Percentiles rank a stretch among this genome's conserved stretches.
phyloP scores from a whole-genome alignment of 768 basidiomycete species.

The Terana coerulea region DNA sequence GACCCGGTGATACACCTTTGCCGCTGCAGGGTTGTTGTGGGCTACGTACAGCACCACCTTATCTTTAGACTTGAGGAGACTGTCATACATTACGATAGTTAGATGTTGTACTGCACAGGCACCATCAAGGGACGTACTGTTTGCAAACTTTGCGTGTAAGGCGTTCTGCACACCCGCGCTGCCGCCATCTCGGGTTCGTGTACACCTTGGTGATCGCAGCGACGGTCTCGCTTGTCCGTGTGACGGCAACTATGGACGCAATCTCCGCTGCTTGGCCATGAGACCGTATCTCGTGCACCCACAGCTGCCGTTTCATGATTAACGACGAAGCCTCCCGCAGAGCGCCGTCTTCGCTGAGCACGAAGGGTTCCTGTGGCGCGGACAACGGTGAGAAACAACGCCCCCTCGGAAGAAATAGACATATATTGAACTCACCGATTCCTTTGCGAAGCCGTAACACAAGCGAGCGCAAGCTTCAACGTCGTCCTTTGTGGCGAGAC shows the following conservation, averaged over 20 bases:
- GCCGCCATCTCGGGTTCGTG: constrained; percentile 51
- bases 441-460: constrained; percentile 53
- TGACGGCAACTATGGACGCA: constrained; percentile 66
- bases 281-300: constrained; percentile 53
- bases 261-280: constrained; percentile 32
- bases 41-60: constrained; percentile 67
- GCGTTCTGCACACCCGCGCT: constrained; percentile 54
- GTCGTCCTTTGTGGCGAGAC: constrained; percentile 39
- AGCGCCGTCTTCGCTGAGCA: constrained; percentile 39
- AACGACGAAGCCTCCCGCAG: constrained; percentile 46
- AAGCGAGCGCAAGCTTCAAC: constrained; percentile 37
- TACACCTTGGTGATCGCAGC: constrained; percentile 72
- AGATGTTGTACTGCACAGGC: background rate
- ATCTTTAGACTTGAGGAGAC: constrained; percentile 37
- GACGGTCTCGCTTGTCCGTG: constrained; percentile 52
- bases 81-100: constrained; percentile 16
- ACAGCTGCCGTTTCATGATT: constrained; percentile 45
- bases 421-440: constrained; percentile 47
- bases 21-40: constrained; percentile 47
- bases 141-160: constrained; percentile 56
- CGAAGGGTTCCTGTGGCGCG: constrained; percentile 50
- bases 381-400: background rate
- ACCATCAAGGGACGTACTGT: constrained; percentile 35
- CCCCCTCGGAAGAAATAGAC: background rate
- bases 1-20: constrained; percentile 55